Evolutionary conservation across 768 basidiomycete genomes (phyloP).

Genomic region (Auricularia cornea): DNA sequence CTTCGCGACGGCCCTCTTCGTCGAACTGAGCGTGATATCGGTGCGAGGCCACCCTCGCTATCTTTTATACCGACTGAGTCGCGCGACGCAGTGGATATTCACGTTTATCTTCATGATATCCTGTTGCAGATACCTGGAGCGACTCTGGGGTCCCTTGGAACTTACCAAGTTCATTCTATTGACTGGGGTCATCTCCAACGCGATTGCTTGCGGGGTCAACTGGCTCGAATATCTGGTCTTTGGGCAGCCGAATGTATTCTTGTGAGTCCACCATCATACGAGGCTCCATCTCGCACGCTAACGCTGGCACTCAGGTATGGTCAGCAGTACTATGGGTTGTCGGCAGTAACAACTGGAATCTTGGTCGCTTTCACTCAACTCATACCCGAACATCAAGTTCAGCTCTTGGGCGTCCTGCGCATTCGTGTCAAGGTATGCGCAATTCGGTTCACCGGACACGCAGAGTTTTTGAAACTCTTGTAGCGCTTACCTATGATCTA

Average conservation of each 20-base stretch:
- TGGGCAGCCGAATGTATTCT: constrained; percentile 63
- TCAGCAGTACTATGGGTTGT: constrained; percentile 86
- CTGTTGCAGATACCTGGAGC: constrained; percentile 82
- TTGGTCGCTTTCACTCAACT: constrained; percentile 96
- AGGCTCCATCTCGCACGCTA: not conserved
- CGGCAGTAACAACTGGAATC: constrained; percentile 79
- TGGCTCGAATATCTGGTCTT: constrained; percentile 76
- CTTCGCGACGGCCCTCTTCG: constrained; percentile 77
- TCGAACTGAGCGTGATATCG: constrained; percentile 79
- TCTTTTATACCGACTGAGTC: not conserved
- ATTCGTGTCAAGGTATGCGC: constrained; percentile 77
- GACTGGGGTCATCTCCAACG: constrained; percentile 70
- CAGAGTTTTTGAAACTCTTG: no score
- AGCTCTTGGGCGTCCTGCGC: constrained; percentile 76
- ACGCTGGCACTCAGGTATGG: constrained; percentile 52
- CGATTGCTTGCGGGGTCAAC: constrained; percentile 81
- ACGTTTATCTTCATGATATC: constrained; percentile 73
- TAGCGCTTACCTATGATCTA: constrained; percentile 93
- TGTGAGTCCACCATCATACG: constrained; percentile 47
- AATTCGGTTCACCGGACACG: not conserved
- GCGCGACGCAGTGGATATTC: constrained; percentile 52
- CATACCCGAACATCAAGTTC: constrained; percentile 97
- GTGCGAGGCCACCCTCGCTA: constrained; percentile 36
- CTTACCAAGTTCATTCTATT: constrained; percentile 78
- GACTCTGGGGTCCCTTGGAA: constrained; percentile 88